Percentiles rank a stretch among this genome's conserved stretches.
phyloP scores from a whole-genome alignment of 148 eudicot genomes.

The Vaccinium corymbosum region DNA sequence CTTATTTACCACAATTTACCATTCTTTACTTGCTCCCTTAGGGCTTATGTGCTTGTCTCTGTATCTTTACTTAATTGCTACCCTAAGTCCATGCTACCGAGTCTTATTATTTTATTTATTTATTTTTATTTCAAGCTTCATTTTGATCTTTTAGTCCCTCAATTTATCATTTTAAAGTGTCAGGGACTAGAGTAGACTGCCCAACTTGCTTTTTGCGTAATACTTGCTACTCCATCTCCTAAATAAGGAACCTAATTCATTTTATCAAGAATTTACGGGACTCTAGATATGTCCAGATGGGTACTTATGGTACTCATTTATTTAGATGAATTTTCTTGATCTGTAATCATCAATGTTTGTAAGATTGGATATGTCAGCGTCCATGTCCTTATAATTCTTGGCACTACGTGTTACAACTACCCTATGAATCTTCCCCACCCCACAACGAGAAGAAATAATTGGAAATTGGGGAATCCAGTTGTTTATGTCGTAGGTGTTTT shows the following conservation, averaged over 20 bases:
- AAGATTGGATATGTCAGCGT: neutral
- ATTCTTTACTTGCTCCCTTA: neutral
- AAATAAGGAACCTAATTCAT: neutral
- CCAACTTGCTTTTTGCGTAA: neutral
- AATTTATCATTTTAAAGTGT: slow-evolving; percentile 1
- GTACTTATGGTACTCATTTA: neutral
- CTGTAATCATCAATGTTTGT: neutral
- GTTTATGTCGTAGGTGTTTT: neutral
- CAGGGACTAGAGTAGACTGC: neutral
- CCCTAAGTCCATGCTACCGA: neutral
- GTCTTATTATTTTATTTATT: neutral
- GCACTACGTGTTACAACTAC: neutral
- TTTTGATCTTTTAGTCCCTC: neutral
- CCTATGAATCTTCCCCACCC: neutral
- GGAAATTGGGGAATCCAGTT: neutral
- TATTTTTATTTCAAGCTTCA: neutral
- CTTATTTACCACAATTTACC: slow-evolving; percentile 2
- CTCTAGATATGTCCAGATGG: neutral
- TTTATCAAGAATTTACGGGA: neutral
- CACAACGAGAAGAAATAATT: neutral
- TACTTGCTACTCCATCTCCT: neutral
- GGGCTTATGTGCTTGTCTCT: neutral
- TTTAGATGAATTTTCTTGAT: neutral
- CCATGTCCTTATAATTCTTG: neutral
- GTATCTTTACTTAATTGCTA: neutral